Conservation (phyloP, 176 grass and related monocot genomes). For the Melocanna baccifera region DNA sequence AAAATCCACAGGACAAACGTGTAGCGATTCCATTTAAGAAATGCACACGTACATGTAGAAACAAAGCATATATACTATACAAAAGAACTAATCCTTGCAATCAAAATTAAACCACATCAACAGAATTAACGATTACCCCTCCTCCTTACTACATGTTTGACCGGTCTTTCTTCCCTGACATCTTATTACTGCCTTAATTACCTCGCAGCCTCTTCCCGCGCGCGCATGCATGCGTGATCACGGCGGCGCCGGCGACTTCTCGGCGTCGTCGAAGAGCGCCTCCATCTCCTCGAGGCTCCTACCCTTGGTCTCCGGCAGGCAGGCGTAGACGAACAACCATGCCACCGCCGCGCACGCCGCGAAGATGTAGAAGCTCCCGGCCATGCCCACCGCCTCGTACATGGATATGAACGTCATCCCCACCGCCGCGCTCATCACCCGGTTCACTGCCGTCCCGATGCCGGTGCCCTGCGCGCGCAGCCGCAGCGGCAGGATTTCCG, state of each 20-base stretch:
- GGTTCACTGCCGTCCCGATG: constrained; percentile 49
- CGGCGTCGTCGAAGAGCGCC: constrained; percentile 41
- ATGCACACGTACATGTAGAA: background rate
- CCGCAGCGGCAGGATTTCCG: constrained; percentile 58
- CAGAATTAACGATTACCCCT: background rate
- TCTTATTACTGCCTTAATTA: background rate
- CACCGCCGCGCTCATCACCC: constrained; percentile 52
- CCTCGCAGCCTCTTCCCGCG: background rate
- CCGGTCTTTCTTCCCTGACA: background rate
- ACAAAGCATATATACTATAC: background rate
- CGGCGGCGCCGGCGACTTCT: background rate
- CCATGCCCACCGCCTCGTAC: constrained; percentile 49
- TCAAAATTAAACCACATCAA: background rate
- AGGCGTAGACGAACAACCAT: constrained; percentile 54
- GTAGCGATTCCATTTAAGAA: background rate
- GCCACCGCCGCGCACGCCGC: constrained; percentile 15
- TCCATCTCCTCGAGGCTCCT: constrained; percentile 73
- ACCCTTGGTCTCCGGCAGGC: constrained; percentile 67
- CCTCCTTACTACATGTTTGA: background rate
- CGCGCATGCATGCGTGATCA: background rate
- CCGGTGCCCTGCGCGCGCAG: constrained; percentile 48
- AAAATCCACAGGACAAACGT: background rate
- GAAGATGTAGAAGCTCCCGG: constrained; percentile 64
- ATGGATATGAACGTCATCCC: constrained; percentile 60
- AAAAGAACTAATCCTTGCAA: too few species aligned